Percentiles rank a stretch among this genome's conserved stretches.
These are phyloP conservation scores for Cryptococcus sp. DNA, from an alignment of 1,284 basidiomycete species.

Conservation along the genomic window DNA sequence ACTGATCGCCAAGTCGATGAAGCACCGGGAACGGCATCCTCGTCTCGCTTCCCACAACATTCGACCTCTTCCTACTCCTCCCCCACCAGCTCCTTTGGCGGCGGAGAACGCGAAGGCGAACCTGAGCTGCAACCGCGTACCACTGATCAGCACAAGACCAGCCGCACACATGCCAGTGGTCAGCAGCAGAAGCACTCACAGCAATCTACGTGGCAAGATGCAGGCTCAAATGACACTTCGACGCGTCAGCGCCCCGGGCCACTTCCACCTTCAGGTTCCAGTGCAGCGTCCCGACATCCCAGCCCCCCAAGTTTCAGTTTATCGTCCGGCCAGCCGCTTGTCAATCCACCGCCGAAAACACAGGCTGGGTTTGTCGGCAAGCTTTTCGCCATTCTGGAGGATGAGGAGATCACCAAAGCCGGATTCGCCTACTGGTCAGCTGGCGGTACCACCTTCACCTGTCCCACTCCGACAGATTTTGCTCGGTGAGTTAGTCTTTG, in stretches of 20 bases:
- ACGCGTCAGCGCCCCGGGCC: neutral
- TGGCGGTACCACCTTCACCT: slow-evolving; percentile 53
- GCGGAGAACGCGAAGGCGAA: neutral
- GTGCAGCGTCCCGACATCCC: slow-evolving; percentile 19
- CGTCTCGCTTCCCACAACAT: slow-evolving; percentile 16
- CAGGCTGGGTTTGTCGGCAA: slow-evolving; percentile 54
- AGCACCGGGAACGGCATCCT: slow-evolving; percentile 13
- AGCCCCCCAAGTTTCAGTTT: slow-evolving; percentile 31
- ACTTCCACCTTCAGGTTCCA: slow-evolving; percentile 3
- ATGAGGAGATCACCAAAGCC: slow-evolving; percentile 45
- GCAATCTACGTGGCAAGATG: too few species aligned
- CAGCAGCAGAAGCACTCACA: too few species aligned
- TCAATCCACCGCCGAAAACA: slow-evolving; percentile 44
- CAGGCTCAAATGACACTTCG: too few species aligned
- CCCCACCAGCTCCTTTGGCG: slow-evolving; percentile 9
- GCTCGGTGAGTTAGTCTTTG: slow-evolving; percentile 39
- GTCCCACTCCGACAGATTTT: slow-evolving; percentile 54
- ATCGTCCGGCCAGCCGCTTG: slow-evolving; percentile 34
- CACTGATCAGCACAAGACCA: too few species aligned
- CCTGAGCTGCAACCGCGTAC: too few species aligned
- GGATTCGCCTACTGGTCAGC: slow-evolving; percentile 52
- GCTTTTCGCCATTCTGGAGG: slow-evolving; percentile 54
- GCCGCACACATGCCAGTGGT: too few species aligned
- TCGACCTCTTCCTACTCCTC: slow-evolving; percentile 15
- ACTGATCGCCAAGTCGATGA: neutral